Conservation (phyloP, 2,329 filamentous ascomycete genomes). For the Mycogone perniciosa region DNA sequence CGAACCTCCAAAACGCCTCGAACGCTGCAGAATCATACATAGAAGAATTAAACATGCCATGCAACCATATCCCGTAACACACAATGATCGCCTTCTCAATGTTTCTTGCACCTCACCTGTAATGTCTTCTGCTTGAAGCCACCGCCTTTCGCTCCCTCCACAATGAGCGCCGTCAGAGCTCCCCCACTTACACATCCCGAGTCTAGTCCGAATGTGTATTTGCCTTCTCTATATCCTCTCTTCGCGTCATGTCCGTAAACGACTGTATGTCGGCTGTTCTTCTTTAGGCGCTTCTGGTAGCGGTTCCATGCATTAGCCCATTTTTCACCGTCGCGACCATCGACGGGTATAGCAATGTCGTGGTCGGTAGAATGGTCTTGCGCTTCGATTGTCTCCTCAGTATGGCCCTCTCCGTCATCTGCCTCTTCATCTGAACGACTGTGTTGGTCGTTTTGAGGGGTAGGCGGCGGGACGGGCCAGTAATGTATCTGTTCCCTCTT, state of each 20-base stretch:
- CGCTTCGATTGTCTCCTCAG: background rate
- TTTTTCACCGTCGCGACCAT: constrained; percentile 47
- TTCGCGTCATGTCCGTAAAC: constrained; percentile 85
- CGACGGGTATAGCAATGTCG: constrained; percentile 31
- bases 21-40: too few relatives aligned
- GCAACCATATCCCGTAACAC: too few relatives aligned
- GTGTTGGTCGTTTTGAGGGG: background rate
- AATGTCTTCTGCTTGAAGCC: constrained; percentile 31
- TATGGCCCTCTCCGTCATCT: constrained; percentile 17
- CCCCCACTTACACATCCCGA: constrained; percentile 73
- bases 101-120: constrained; percentile 35
- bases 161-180: constrained; percentile 68
- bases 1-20: too few relatives aligned
- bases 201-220: constrained; percentile 80
- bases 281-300: constrained; percentile 33
- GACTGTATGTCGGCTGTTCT: constrained; percentile 52
- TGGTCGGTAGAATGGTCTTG: constrained; percentile 21
- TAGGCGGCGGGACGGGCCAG: background rate
- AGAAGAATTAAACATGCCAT: too few relatives aligned
- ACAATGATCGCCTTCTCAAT: too few relatives aligned
- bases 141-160: constrained; percentile 44
- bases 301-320: constrained; percentile 63
- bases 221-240: constrained; percentile 51
- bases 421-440: background rate
- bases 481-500: constrained; percentile 23